These are phyloP conservation scores for Schizopora paradoxa DNA, from an alignment of 1,284 basidiomycete genomes.

Conservation along the genomic window DNA sequence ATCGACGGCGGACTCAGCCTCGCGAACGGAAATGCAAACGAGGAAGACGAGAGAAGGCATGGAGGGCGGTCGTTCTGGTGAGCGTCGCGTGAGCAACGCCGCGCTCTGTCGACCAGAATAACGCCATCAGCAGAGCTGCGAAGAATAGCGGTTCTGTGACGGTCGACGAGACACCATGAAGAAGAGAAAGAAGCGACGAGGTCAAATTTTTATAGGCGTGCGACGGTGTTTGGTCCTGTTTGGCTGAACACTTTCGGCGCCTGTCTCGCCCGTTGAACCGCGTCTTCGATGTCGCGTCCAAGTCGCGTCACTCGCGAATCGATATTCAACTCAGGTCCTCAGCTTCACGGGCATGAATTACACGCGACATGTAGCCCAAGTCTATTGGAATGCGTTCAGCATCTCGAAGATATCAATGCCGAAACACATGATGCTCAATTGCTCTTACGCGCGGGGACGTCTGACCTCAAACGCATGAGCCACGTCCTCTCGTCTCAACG, in stretches of 20 bases:
- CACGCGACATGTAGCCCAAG: conserved; percentile 62
- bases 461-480: conserved; percentile 62
- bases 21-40: conserved; percentile 28
- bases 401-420: conserved; percentile 71
- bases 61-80: conserved; percentile 55
- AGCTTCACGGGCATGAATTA: conserved; percentile 42
- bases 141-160: conserved; percentile 13
- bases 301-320: conserved; percentile 16
- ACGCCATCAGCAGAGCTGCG: conserved; percentile 30
- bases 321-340: conserved; percentile 9
- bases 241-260: background rate
- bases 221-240: too few species aligned
- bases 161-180: conserved; percentile 16
- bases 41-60: conserved; percentile 32
- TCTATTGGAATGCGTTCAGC: conserved; percentile 64
- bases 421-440: conserved; percentile 67
- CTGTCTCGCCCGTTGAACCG: background rate
- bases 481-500: conserved; percentile 59
- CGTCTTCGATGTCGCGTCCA: conserved; percentile 11
- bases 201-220: conserved; percentile 15
- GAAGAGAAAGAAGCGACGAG: background rate
- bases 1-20: conserved; percentile 38
- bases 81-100: conserved; percentile 51
- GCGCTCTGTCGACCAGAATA: conserved; percentile 74
- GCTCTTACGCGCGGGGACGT: conserved; percentile 62